A percentile compares a stretch with the other conserved stretches of the same genome.
Conservation (phyloP, 148 eudicot species). For the Cornus kousa region DNA sequence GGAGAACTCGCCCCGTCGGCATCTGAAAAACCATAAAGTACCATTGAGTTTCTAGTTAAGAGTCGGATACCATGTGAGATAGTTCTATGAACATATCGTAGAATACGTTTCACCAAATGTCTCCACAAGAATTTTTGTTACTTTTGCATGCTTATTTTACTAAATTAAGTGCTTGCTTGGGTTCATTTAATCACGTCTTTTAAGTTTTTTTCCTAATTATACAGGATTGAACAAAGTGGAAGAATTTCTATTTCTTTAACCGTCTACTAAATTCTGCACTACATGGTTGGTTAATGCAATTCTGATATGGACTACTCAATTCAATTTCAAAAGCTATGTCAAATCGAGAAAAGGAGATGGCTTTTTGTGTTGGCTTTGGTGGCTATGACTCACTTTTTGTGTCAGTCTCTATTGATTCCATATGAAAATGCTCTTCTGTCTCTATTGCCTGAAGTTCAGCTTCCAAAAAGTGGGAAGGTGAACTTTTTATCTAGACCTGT, state of each 20-base stretch:
- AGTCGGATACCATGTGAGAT: too few relatives aligned
- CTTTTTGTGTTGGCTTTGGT: conserved; percentile 52
- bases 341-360: conserved; percentile 51
- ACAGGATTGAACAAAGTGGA: neutral
- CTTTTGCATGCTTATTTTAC: too few relatives aligned
- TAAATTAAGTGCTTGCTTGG: too few relatives aligned
- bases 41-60: too few relatives aligned
- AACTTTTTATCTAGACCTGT: conserved; percentile 10
- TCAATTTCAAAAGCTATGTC: conserved; percentile 45
- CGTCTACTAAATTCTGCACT: neutral
- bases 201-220: neutral
- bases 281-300: neutral
- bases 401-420: conserved; percentile 69
- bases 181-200: too few relatives aligned
- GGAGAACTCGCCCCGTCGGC: too few relatives aligned
- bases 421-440: conserved; percentile 56
- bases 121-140: too few relatives aligned
- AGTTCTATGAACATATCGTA: too few relatives aligned
- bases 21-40: too few relatives aligned
- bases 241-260: neutral
- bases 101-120: too few relatives aligned
- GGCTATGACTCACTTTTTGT: conserved; percentile 59
- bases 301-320: conserved; percentile 41
- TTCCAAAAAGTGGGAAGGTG: conserved; percentile 8
- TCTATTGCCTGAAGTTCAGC: conserved; percentile 40